Conservation (phyloP, 495 filamentous ascomycete species). For the Talaromyces stipitatus region DNA sequence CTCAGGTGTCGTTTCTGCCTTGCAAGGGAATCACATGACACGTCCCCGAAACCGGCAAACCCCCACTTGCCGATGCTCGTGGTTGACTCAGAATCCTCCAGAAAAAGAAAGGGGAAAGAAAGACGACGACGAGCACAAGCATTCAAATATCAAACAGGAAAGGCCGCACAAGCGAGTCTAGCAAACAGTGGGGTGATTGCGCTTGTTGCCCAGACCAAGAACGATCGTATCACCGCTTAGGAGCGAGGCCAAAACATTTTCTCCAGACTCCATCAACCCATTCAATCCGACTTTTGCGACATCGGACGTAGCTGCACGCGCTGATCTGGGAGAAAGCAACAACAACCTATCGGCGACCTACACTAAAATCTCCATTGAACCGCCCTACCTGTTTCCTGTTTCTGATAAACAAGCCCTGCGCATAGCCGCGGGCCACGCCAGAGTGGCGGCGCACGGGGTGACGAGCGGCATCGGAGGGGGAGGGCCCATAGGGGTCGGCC, state of each 20-base stretch:
- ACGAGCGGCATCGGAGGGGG: conserved; percentile 30
- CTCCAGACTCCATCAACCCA: background rate
- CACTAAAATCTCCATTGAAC: background rate
- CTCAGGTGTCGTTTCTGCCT: background rate
- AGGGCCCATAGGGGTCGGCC: conserved; percentile 22
- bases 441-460: conserved; percentile 33
- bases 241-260: background rate
- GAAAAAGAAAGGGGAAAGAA: background rate
- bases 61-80: background rate
- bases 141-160: no score
- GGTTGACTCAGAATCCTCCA: background rate
- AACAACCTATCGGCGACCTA: background rate
- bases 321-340: background rate
- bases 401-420: background rate
- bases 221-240: background rate
- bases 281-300: background rate
- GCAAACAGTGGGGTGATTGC: background rate
- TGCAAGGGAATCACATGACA: background rate
- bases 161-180: background rate
- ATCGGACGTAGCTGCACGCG: background rate
- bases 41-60: conserved; percentile 1
- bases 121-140: no score
- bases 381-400: background rate
- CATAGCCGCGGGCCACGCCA: conserved; percentile 19
- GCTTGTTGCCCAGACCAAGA: background rate